Evolutionary conservation across 768 basidiomycete species (phyloP), one percentile per base, ranked within the genome.

Genomic region (Cytidiella melzeri): DNA sequence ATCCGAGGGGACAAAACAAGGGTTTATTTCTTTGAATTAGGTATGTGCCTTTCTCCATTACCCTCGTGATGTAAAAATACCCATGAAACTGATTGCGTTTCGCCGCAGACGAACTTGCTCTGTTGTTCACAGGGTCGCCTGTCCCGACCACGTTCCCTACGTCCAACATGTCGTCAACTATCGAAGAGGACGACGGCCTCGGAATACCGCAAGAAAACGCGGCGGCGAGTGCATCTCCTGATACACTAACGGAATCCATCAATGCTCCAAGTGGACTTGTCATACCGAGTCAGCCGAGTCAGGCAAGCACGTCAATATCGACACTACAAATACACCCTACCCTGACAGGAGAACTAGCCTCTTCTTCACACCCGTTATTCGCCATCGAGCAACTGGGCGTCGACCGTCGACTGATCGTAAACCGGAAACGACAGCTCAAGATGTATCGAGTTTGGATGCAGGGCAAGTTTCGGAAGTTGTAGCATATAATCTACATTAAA

Each of bases 381-480:
- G 62, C 72, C n/a, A 76, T 81, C n/a, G 79, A 84, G 48, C 88
- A 92, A 59, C 74, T 98, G 2, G 93, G 92, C 2, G 79, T 93
- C 5, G 96, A 99, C 69, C 73, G 93, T 5, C 76, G 96, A 38
- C 68, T 99, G 48, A 73, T 98, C 39, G 84, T 99, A 45, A 99
- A 99, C 61, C 76, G 96, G 41, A 97, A 96, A 68, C 74, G 90
- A 51, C 87, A 93, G 68, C 69, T 96, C 44, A 95, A 95, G 67
- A 99, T 99, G 96, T 97, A 95, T 64, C 74, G 96, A 41, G 87
- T 93, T 0, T 95, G 92, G 92, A 81, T 93, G 83, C 92, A 94
- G 66, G 89, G 80, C 0, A 86, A 84, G 61, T 92, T 92, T 61
- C 71, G 73, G 51, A 88, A 84, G 47, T 27, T 53, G 39, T 47